Percentiles rank a stretch among this genome's conserved stretches.
These are phyloP conservation scores for Linnemannia zychae DNA, from an alignment of 192 early-diverging fungal species.

Conservation along the genomic window DNA sequence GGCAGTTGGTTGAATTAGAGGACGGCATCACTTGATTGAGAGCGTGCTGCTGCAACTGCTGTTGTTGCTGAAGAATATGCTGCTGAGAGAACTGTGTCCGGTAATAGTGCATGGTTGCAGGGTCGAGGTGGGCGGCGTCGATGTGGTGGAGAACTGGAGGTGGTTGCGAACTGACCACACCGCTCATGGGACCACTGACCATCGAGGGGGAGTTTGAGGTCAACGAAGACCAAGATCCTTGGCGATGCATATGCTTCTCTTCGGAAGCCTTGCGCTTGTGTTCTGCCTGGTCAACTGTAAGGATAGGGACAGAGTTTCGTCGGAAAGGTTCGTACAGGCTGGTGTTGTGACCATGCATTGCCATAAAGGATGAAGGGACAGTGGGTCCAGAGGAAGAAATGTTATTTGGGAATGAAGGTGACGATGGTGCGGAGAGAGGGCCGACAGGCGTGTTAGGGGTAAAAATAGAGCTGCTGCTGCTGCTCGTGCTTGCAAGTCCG, in stretches of 20 bases:
- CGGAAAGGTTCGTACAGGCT: slow-evolving; percentile 50
- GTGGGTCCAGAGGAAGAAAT: slow-evolving; percentile 4
- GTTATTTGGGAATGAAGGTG: slow-evolving; percentile 36
- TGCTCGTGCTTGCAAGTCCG: slow-evolving; percentile 18
- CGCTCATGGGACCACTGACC: slow-evolving; percentile 22
- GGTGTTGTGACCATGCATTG: slow-evolving; percentile 46
- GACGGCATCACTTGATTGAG: slow-evolving; percentile 49
- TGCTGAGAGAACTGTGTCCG: slow-evolving; percentile 54
- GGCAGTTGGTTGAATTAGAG: slow-evolving; percentile 28
- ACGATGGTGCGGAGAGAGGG: slow-evolving; percentile 43
- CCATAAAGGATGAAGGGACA: slow-evolving; percentile 38
- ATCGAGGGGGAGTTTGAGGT: slow-evolving; percentile 23
- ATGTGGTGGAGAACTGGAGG: slow-evolving; percentile 50
- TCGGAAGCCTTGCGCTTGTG: slow-evolving; percentile 53
- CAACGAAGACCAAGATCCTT: slow-evolving; percentile 50
- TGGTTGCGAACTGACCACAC: slow-evolving; percentile 18
- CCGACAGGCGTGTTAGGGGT: slow-evolving; percentile 26
- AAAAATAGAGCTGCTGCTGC: slow-evolving; percentile 17
- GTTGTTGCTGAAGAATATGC: slow-evolving; percentile 33
- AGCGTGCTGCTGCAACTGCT: slow-evolving; percentile 38
- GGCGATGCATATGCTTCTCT: slow-evolving; percentile 51
- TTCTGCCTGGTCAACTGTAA: slow-evolving; percentile 47
- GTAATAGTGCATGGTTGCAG: slow-evolving; percentile 56
- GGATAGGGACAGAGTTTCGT: slow-evolving; percentile 51
- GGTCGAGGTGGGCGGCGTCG: slow-evolving; percentile 40